phyloP scores from a whole-genome alignment of 1,284 basidiomycete genomes.

The Mycena citricolor region DNA sequence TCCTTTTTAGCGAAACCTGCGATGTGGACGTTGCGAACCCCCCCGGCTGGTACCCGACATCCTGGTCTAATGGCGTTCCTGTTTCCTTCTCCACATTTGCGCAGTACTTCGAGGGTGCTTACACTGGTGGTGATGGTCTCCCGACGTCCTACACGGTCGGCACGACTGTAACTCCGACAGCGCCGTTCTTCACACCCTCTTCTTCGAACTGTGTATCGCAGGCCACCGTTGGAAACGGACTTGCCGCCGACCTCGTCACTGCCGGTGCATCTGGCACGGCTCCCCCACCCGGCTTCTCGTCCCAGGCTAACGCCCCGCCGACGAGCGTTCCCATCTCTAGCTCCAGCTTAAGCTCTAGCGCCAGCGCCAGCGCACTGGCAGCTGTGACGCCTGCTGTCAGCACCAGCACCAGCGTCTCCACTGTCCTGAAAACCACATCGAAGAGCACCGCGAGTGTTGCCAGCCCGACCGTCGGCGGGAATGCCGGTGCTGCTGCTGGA shows the following conservation, averaged over 20 bases:
- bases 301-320: no score
- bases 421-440: no score
- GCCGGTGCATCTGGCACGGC: conserved; percentile 14
- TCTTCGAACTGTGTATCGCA: conserved; percentile 40
- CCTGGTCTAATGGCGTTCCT: conserved; percentile 33
- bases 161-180: conserved; percentile 35
- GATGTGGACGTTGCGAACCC: conserved; percentile 43
- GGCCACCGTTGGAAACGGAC: conserved; percentile 37
- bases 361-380: no score
- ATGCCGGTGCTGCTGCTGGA: no score
- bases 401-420: no score
- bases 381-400: no score
- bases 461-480: no score
- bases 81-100: conserved; percentile 40
- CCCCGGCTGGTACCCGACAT: conserved; percentile 42
- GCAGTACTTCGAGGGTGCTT: conserved; percentile 38
- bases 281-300: conserved; percentile 8
- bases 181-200: conserved; percentile 34
- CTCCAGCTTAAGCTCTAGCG: no score
- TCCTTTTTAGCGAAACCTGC: conserved; percentile 32
- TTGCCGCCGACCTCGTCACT: conserved; percentile 23
- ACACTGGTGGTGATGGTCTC: conserved; percentile 22
- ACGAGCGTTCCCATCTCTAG: no score
- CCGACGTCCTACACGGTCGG: conserved; percentile 38
- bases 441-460: no score